phyloP scores from a whole-genome alignment of 768 basidiomycete species.

The Russula olivacea region DNA sequence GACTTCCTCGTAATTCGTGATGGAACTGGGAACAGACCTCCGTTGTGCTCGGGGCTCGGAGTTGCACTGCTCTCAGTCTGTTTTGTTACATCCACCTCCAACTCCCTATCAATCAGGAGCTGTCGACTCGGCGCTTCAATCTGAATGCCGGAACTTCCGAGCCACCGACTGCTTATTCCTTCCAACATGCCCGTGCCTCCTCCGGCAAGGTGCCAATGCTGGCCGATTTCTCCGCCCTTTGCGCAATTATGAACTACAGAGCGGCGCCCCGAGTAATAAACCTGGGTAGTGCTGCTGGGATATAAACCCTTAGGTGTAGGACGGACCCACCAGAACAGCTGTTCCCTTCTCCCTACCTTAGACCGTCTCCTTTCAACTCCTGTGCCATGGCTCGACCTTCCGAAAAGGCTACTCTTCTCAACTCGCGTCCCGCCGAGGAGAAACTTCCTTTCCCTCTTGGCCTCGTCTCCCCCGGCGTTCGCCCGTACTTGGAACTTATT shows the following conservation, averaged over 20 bases:
- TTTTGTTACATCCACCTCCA: not conserved
- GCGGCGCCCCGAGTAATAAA: not conserved
- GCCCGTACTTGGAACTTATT: slow-evolving; percentile 25
- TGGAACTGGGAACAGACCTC: not conserved
- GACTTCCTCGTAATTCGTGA: not conserved
- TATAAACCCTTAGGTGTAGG: not conserved
- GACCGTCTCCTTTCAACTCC: not conserved
- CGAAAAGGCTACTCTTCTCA: slow-evolving; percentile 15
- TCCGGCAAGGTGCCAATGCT: not conserved
- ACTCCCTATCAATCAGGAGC: slow-evolving; percentile 15
- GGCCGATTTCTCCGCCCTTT: not conserved
- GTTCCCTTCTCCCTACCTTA: not conserved
- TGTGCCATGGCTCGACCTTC: slow-evolving; percentile 3
- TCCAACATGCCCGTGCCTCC: not conserved
- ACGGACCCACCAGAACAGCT: not conserved
- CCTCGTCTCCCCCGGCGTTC: slow-evolving; percentile 21
- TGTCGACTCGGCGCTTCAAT: not conserved
- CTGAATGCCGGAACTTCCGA: not conserved
- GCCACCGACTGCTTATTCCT: slow-evolving; percentile 3
- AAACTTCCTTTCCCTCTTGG: slow-evolving; percentile 25
- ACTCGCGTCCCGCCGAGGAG: slow-evolving; percentile 6
- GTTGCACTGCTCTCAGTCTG: not conserved
- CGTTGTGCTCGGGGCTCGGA: slow-evolving; percentile 3
- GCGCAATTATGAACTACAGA: not conserved
- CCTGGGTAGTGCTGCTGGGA: not conserved